Percentiles rank a stretch among this genome's conserved stretches.
phyloP scores from a whole-genome alignment of 257 asterid genomes.

The Paraleonurus japonicus region DNA sequence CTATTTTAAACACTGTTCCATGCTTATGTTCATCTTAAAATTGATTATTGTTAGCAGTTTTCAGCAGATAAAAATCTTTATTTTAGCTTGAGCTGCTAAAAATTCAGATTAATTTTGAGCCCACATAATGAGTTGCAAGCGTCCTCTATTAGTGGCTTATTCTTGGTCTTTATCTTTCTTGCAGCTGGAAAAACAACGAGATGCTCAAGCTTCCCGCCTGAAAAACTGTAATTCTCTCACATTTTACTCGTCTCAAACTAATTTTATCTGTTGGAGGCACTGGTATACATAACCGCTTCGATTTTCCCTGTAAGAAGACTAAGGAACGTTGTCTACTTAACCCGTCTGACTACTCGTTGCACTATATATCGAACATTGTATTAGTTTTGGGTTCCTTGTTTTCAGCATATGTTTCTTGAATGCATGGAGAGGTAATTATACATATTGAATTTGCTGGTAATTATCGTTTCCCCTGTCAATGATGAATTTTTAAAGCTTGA shows the following conservation, averaged over 20 bases:
- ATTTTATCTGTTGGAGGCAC: neutral
- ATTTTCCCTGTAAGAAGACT: neutral
- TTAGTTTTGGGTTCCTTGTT: neutral
- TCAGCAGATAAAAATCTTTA: neutral
- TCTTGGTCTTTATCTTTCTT: neutral
- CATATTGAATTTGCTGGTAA: neutral
- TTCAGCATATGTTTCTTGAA: neutral
- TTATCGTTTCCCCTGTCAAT: neutral
- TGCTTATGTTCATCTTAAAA: neutral
- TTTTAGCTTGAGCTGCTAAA: neutral
- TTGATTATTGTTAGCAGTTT: neutral
- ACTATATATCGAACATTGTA: neutral
- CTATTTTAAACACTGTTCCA: neutral
- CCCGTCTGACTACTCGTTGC: constrained; percentile 2
- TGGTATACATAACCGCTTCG: neutral
- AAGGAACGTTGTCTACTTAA: neutral
- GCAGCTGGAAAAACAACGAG: constrained; percentile 47
- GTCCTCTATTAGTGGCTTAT: neutral
- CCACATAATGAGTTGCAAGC: neutral
- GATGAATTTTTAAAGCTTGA: neutral
- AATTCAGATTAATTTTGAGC: neutral
- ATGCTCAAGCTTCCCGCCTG: constrained; percentile 45
- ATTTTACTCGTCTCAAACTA: neutral
- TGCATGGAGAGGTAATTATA: neutral
- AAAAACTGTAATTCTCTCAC: neutral